phyloP scores from a whole-genome alignment of 108 stramenopile species.

The Chaetoceros tenuissimus region DNA sequence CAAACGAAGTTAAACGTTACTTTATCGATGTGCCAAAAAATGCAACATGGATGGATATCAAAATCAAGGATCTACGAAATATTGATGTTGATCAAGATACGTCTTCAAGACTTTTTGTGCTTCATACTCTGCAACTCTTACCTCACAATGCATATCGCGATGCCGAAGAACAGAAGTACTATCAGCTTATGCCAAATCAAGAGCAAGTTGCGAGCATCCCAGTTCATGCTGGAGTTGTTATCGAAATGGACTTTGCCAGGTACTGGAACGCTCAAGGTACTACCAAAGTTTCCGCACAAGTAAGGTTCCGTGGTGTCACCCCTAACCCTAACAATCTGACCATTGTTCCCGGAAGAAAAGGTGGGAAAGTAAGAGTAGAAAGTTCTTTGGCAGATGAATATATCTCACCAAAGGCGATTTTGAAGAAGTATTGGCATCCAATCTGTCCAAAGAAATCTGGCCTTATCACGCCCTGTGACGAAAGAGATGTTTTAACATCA shows the following conservation, averaged over 20 bases:
- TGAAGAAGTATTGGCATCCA: slow-evolving; percentile 42
- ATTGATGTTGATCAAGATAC: slow-evolving; percentile 10
- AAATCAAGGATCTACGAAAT: slow-evolving; percentile 24
- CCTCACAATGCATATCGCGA: slow-evolving; percentile 53
- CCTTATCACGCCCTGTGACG: slow-evolving; percentile 25
- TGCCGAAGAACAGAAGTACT: slow-evolving; percentile 26
- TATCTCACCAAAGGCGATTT: slow-evolving; percentile 35
- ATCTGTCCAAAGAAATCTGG: slow-evolving; percentile 32
- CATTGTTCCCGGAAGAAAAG: slow-evolving; percentile 13
- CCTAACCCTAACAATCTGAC: slow-evolving; percentile 22
- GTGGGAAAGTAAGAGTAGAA: slow-evolving; percentile 24
- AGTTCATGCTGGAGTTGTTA: slow-evolving; percentile 36
- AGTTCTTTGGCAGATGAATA: slow-evolving; percentile 31
- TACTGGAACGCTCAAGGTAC: slow-evolving; percentile 52
- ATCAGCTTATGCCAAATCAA: slow-evolving; percentile 38
- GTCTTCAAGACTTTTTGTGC: slow-evolving; percentile 26
- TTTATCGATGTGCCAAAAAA: slow-evolving; percentile 53
- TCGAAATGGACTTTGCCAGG: slow-evolving; percentile 50
- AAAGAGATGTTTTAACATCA: slow-evolving; percentile 40
- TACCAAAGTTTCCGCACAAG: slow-evolving; percentile 26
- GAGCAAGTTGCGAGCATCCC: slow-evolving; percentile 29
- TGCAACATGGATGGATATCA: slow-evolving; percentile 57
- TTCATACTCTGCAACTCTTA: slow-evolving; percentile 63
- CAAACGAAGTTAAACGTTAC: slow-evolving; percentile 38
- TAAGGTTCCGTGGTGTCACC: slow-evolving; percentile 50